Percentiles rank a stretch among this genome's conserved stretches.
phyloP scores from a whole-genome alignment of 345 rosid species.

The Limnanthes douglasii region DNA sequence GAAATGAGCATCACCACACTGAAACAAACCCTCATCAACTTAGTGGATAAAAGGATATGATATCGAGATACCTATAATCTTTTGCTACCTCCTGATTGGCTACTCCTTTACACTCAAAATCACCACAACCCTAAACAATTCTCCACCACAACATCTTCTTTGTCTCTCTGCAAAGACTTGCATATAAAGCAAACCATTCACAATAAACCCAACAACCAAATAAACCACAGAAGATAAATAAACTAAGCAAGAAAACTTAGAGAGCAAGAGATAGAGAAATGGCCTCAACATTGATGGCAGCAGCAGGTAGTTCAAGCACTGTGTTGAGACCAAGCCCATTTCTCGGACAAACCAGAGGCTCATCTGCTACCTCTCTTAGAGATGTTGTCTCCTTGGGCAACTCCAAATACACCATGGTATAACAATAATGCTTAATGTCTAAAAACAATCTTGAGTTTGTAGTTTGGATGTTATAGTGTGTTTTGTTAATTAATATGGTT shows the following conservation, averaged over 20 bases:
- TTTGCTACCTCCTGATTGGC: conserved; percentile 48
- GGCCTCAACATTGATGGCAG: conserved; percentile 41
- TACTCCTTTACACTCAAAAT: conserved; percentile 11
- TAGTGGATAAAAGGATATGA: conserved; percentile 61
- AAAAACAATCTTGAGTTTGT: no score
- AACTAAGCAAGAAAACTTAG: neutral
- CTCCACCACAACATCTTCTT: conserved; percentile 27
- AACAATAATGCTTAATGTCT: no score
- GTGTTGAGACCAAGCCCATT: conserved; percentile 45
- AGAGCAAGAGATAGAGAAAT: conserved; percentile 13
- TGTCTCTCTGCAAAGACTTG: conserved; percentile 9
- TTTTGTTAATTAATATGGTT: neutral
- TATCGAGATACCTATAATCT: conserved; percentile 48
- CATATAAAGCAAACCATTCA: conserved; percentile 6
- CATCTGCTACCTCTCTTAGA: conserved; percentile 46
- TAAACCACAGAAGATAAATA: conserved; percentile 8
- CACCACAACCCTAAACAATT: conserved; percentile 11
- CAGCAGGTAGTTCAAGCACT: conserved; percentile 50
- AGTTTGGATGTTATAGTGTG: no score
- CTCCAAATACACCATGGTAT: conserved; percentile 68
- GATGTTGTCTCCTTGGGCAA: conserved; percentile 53
- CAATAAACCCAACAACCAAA: conserved; percentile 9
- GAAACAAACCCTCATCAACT: no score
- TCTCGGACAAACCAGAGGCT: conserved; percentile 46
- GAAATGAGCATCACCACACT: no score